Evolutionary conservation across 306 rosid genomes (phyloP).

Genomic region (Alnus glutinosa): DNA sequence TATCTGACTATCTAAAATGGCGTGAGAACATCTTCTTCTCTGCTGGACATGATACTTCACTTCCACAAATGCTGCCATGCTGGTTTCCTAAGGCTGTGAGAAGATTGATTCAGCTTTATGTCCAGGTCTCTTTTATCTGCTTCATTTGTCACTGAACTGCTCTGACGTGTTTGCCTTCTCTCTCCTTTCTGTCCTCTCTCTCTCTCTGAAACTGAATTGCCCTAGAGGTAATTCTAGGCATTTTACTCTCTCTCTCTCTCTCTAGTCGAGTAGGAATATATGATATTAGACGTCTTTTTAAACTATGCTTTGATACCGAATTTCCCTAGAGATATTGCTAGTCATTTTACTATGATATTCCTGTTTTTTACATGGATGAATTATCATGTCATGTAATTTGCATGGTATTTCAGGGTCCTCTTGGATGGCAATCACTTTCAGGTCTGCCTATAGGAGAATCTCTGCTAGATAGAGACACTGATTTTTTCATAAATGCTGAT

Average conservation of each 20-base stretch:
- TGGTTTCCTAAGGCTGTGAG: constrained; percentile 90
- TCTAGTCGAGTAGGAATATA: not conserved
- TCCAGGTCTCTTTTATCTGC: constrained; percentile 65
- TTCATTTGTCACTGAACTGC: constrained; percentile 20
- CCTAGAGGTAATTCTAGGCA: too few relatives aligned
- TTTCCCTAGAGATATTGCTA: not conserved
- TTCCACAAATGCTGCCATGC: constrained; percentile 90
- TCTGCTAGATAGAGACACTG: constrained; percentile 64
- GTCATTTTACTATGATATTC: constrained; percentile 1
- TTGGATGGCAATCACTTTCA: constrained; percentile 83
- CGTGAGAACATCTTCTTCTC: constrained; percentile 82
- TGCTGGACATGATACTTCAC: constrained; percentile 86
- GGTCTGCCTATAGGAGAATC: constrained; percentile 65
- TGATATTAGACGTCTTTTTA: not conserved
- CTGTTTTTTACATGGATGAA: not conserved
- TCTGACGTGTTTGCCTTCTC: constrained; percentile 18
- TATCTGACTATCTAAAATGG: constrained; percentile 82
- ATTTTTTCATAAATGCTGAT: constrained; percentile 61
- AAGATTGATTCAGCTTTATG: constrained; percentile 83
- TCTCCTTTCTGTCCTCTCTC: not conserved
- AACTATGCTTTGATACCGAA: not conserved
- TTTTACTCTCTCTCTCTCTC: not conserved
- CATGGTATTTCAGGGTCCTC: constrained; percentile 81
- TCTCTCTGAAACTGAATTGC: not conserved
- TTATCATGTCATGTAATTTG: constrained; percentile 32